A percentile compares a stretch with the other conserved stretches of the same genome.
Conservation (phyloP, 2,329 filamentous ascomycete genomes). For the Beauveria rudraprayagi region DNA sequence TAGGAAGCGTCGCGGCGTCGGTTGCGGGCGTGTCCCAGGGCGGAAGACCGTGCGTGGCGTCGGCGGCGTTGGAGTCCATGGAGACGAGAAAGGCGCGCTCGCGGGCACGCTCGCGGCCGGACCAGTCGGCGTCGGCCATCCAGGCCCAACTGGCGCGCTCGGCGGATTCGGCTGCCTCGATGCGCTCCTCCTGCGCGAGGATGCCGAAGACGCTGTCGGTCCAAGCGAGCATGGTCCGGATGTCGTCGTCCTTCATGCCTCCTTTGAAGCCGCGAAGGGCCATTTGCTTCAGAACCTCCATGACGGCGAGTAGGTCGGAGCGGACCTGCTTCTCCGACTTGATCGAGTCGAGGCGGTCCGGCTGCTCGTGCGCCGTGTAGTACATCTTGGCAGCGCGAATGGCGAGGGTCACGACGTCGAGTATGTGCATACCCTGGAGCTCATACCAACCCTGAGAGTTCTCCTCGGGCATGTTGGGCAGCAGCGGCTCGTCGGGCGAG, state of each 20-base stretch:
- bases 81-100: conserved; percentile 76
- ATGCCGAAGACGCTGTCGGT: conserved; percentile 69
- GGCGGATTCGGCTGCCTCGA: conserved; percentile 63
- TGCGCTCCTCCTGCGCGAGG: conserved; percentile 65
- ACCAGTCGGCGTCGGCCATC: conserved; percentile 71
- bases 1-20: conserved; percentile 43
- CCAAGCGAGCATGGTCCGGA: conserved; percentile 69
- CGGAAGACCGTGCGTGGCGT: conserved; percentile 43
- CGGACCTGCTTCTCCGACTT: conserved; percentile 81
- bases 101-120: conserved; percentile 62
- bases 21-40: conserved; percentile 49
- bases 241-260: conserved; percentile 72
- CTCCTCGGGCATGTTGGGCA: conserved; percentile 35
- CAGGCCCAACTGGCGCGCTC: conserved; percentile 73
- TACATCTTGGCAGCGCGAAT: conserved; percentile 94
- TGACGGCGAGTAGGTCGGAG: conserved; percentile 71
- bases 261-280: conserved; percentile 78
- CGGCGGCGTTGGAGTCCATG: conserved; percentile 50
- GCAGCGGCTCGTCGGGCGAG: conserved; percentile 21
- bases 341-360: conserved; percentile 76
- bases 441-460: conserved; percentile 66
- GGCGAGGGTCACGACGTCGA: conserved; percentile 90
- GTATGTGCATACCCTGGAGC: conserved; percentile 81
- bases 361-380: conserved; percentile 86
- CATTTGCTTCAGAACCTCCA: conserved; percentile 89